A percentile compares a stretch with the other conserved stretches of the same genome.
These are phyloP conservation scores for Adiantum capillusveneris DNA, from an alignment of 75 land plant species.

Conservation along the genomic window DNA sequence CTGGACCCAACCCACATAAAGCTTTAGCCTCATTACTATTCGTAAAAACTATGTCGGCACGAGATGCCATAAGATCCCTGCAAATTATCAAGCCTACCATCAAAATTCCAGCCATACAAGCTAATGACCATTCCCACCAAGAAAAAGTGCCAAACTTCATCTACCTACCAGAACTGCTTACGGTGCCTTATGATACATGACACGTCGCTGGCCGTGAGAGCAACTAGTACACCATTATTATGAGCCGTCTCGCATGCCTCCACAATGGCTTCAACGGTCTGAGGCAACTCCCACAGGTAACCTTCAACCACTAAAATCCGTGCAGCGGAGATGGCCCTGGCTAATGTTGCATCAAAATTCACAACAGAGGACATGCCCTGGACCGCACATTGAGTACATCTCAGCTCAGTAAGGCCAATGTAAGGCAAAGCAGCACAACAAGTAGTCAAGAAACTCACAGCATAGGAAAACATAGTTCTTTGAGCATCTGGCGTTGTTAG, in stretches of 20 bases:
- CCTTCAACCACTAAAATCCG: constrained; percentile 86
- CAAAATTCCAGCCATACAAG: background rate
- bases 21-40: constrained; percentile 82
- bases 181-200: constrained; percentile 75
- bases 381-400: background rate
- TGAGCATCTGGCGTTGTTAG: constrained; percentile 98
- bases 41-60: constrained; percentile 84
- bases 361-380: constrained; percentile 92
- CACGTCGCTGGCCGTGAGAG: constrained; percentile 90
- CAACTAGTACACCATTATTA: constrained; percentile 68
- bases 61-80: constrained; percentile 81
- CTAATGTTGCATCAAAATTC: constrained; percentile 55
- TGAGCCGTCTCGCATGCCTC: constrained; percentile 83
- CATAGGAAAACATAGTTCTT: constrained; percentile 97
- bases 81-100: background rate
- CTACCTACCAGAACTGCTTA: constrained; percentile 76
- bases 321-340: constrained; percentile 49
- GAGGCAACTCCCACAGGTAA: constrained; percentile 83
- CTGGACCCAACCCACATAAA: constrained; percentile 49
- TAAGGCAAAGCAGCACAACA: no score
- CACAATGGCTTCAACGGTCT: constrained; percentile 64
- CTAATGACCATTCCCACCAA: background rate
- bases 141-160: background rate
- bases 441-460: constrained; percentile 45
- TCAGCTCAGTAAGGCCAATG: no score